Conservation (phyloP, 441 rosid genomes). For the Mallotus japonicus region DNA sequence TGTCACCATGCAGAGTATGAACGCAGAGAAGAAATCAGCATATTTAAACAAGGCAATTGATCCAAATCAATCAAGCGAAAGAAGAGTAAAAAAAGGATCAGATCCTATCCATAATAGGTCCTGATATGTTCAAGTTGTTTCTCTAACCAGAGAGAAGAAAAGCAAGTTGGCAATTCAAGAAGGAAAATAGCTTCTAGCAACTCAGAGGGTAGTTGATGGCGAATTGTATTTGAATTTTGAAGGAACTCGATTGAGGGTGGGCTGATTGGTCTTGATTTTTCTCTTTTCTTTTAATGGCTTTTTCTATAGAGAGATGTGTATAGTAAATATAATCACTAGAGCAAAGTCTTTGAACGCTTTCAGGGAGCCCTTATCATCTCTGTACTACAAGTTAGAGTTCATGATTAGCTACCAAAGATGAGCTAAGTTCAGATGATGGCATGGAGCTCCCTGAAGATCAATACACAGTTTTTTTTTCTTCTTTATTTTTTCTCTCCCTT, state of each 20-base stretch:
- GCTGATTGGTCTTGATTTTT: constrained; percentile 35
- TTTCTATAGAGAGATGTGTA: constrained; percentile 39
- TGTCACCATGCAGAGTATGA: constrained; percentile 31
- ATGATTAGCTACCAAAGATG: constrained; percentile 6
- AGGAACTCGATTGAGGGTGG: constrained; percentile 32
- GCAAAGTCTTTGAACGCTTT: constrained; percentile 28
- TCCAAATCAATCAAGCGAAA: constrained; percentile 66
- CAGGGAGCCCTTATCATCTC: constrained; percentile 30
- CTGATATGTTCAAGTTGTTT: constrained; percentile 30
- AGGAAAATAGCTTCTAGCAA: constrained; percentile 34
- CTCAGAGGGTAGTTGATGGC: constrained; percentile 30
- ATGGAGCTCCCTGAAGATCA: background rate
- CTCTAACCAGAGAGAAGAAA: constrained; percentile 30
- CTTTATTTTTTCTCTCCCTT: background rate
- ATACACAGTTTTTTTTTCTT: background rate
- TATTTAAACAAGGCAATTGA: constrained; percentile 35
- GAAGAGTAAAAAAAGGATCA: constrained; percentile 78
- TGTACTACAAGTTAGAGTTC: constrained; percentile 17
- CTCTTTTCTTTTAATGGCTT: constrained; percentile 30
- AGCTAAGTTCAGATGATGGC: constrained; percentile 1
- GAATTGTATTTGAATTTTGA: constrained; percentile 29
- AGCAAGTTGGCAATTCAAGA: constrained; percentile 33
- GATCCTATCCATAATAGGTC: constrained; percentile 96
- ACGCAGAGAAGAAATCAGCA: constrained; percentile 37
- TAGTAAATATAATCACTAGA: constrained; percentile 34